These are phyloP conservation scores for Toxicodendron radicans DNA, from an alignment of 345 rosid genomes.

Conservation along the genomic window DNA sequence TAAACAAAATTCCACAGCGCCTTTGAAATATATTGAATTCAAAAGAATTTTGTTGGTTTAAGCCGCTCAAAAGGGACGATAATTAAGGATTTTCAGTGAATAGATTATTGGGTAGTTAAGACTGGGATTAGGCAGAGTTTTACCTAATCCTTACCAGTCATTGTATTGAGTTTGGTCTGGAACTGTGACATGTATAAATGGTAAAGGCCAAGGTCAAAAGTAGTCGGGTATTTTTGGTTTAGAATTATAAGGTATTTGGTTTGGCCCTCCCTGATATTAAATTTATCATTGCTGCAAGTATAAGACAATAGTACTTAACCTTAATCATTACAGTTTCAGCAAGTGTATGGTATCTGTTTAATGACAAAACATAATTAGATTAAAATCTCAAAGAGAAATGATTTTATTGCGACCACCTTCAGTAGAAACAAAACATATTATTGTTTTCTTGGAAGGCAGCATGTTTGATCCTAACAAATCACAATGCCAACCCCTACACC, in stretches of 20 bases:
- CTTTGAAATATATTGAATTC: not conserved
- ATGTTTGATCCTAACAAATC: not conserved
- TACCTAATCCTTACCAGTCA: conserved; percentile 11
- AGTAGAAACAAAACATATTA: not conserved
- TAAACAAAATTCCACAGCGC: not conserved
- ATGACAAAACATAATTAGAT: too few species aligned
- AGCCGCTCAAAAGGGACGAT: not conserved
- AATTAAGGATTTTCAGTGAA: not conserved
- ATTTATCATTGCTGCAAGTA: too few species aligned
- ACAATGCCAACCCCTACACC: not conserved
- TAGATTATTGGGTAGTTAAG: conserved; percentile 11
- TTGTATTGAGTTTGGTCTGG: not conserved
- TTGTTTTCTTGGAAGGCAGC: not conserved
- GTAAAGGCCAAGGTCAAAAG: not conserved
- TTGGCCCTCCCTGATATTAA: too few species aligned
- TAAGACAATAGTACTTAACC: too few species aligned
- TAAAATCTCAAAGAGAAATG: too few species aligned
- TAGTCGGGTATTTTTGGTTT: not conserved
- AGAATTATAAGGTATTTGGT: too few species aligned
- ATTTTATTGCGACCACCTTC: too few species aligned
- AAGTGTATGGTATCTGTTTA: too few species aligned
- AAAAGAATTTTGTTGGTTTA: not conserved
- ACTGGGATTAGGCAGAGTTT: not conserved
- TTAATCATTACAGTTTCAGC: too few species aligned
- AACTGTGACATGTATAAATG: not conserved